Conservation (phyloP, 2,329 filamentous ascomycete genomes). For the Neonectria ditissima region DNA sequence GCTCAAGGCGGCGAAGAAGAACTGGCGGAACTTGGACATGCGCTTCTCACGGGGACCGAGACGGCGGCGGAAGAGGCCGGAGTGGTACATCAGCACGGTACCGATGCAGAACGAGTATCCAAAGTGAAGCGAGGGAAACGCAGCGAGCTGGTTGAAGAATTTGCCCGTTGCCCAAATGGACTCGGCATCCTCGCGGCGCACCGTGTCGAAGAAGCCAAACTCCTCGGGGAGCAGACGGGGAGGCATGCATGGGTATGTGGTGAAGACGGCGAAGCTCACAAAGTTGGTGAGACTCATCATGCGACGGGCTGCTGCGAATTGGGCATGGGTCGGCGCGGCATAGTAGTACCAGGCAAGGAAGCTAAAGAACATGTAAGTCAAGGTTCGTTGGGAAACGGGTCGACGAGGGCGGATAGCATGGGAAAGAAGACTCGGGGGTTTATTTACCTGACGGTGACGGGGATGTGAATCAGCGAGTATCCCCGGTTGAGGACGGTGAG, state of each 20-base stretch:
- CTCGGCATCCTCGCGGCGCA: constrained; percentile 57
- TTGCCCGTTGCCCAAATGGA: constrained; percentile 74
- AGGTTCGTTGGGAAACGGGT: constrained; percentile 24
- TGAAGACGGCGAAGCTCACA: constrained; percentile 66
- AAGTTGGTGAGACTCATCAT: constrained; percentile 66
- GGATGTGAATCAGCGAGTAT: constrained; percentile 71
- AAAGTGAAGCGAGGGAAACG: constrained; percentile 69
- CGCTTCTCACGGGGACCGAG: constrained; percentile 46
- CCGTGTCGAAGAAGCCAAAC: constrained; percentile 69
- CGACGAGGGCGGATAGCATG: not conserved
- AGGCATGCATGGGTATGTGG: constrained; percentile 68
- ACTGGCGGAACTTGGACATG: constrained; percentile 44
- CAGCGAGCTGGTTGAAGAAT: constrained; percentile 69
- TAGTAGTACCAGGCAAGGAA: constrained; percentile 75
- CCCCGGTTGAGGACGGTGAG: constrained; percentile 68
- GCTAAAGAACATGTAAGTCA: constrained; percentile 47
- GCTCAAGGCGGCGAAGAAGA: constrained; percentile 52
- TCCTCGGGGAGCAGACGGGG: constrained; percentile 66
- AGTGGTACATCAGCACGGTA: constrained; percentile 65
- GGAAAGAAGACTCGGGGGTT: not conserved
- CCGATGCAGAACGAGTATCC: constrained; percentile 67
- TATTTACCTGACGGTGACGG: constrained; percentile 66
- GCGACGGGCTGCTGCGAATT: constrained; percentile 52
- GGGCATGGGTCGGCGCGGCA: constrained; percentile 57
- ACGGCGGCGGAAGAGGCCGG: constrained; percentile 56